Percentiles rank a stretch among this genome's conserved stretches.
Conservation (phyloP, 768 basidiomycete species). For the Russula foetens region DNA sequence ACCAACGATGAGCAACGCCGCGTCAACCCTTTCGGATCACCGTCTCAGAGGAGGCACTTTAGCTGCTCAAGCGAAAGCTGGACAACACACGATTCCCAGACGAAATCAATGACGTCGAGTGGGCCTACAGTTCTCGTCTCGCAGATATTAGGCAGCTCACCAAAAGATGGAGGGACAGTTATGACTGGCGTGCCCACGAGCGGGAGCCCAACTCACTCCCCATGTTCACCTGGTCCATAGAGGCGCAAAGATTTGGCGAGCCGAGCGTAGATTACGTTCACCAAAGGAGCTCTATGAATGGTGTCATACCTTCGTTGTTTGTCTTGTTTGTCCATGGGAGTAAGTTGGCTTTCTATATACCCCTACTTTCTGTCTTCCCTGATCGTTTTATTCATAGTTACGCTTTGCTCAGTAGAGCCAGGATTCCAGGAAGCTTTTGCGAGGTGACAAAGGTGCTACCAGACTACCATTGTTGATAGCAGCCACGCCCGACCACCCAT, state of each 20-base stretch:
- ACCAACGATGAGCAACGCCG: too few species aligned
- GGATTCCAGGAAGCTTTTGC: slow-evolving; percentile 24
- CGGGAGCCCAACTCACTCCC: too few species aligned
- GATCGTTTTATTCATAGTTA: too few species aligned
- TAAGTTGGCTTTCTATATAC: slow-evolving; percentile 17
- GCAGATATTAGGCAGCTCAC: too few species aligned
- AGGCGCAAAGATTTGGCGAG: too few species aligned
- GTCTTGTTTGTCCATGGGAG: slow-evolving; percentile 27
- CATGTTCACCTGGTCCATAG: too few species aligned
- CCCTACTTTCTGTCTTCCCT: background rate
- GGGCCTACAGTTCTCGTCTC: slow-evolving; percentile 39
- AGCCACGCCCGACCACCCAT: too few species aligned
- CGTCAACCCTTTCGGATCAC: too few species aligned
- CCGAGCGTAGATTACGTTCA: slow-evolving; percentile 29
- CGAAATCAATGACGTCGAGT: slow-evolving; percentile 37
- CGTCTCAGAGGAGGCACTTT: too few species aligned
- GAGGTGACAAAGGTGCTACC: slow-evolving; percentile 25
- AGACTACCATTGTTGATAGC: slow-evolving; percentile 19
- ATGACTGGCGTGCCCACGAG: too few species aligned
- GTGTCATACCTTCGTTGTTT: slow-evolving; percentile 24
- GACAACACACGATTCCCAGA: slow-evolving; percentile 52
- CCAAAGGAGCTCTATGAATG: too few species aligned
- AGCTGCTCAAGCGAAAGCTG: slow-evolving; percentile 30
- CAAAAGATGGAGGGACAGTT: too few species aligned
- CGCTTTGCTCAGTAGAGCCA: slow-evolving; percentile 11